Evolutionary conservation across 129 eudicot species (phyloP), one percentile per base, ranked within the genome.

Genomic region (Glebionis coronaria): DNA sequence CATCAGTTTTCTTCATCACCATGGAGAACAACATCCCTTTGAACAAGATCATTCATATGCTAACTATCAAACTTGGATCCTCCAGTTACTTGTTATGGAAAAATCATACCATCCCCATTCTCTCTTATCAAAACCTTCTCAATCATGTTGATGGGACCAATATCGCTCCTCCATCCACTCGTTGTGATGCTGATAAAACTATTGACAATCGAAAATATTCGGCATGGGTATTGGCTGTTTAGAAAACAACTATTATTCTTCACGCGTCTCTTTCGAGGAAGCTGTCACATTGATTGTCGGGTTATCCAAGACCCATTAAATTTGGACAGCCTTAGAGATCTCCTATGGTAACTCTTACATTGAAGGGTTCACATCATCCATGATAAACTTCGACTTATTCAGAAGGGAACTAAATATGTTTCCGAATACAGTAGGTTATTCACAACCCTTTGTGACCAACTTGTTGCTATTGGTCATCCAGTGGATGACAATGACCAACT

Each of bases 331-430:
- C 14, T 10, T 57, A 8, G 63, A 57, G n/a, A 44, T 44, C 2
- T 18, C 63, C 42, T 57, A 23, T 13, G 63, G 44, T 3, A 23
- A 57, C 63, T 56, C 40, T 12, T 56, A 40, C n/a, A 56, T 56
- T 56, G 15, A 54, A 16, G 59, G 8, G 59, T 54, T 54, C 59
- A 54, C 11, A 54, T 2, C 1, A 16, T 54, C 12, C 15, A 13
- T 54, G 59, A 54, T 14, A 21, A 50, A n/a, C 15, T 50, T n/a
- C 21, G 7, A 5, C 56, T 11, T 0, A 11, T 14, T 50, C 16
- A 5, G 0, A 50, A 50, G 18, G 21, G 16, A 50, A 11, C 15
- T 4, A 50, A 50, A 3, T 0, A 0, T 11, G 56, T 50, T 12
- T 21, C 19, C 11, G 56, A 50, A 15, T 53, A 53, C 8, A 29